Conservation (phyloP, 2,329 filamentous ascomycete genomes). For the Stachybotrys chlorohalonatus region DNA sequence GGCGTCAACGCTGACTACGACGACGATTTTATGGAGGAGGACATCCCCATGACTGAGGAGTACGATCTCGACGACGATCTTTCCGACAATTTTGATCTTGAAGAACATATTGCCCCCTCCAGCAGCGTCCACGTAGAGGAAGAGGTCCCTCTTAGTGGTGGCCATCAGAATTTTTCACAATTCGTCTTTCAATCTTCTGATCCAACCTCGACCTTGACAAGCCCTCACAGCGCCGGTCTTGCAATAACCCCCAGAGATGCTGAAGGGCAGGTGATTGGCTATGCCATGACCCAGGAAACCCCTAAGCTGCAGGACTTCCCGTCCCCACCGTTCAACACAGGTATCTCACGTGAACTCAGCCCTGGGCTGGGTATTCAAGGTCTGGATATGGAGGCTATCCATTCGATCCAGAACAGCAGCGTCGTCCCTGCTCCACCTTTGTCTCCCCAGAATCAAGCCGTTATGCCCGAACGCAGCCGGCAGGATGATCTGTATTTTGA, state of each 20-base stretch:
- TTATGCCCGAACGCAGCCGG: not conserved
- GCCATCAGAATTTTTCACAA: constrained; percentile 50
- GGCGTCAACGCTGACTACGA: constrained; percentile 41
- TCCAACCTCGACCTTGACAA: constrained; percentile 39
- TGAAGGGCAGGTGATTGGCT: constrained; percentile 46
- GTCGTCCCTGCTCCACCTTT: constrained; percentile 6
- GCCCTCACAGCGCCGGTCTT: constrained; percentile 37
- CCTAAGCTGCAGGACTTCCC: constrained; percentile 11
- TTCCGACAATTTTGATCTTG: constrained; percentile 6
- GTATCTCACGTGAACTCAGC: constrained; percentile 6
- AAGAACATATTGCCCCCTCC: not conserved
- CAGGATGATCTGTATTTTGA: constrained; percentile 65
- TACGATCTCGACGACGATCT: constrained; percentile 14
- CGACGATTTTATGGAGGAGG: constrained; percentile 23
- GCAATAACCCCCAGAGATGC: constrained; percentile 45
- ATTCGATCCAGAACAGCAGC: not conserved
- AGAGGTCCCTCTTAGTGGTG: not conserved
- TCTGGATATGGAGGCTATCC: constrained; percentile 8
- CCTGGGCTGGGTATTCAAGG: constrained; percentile 36
- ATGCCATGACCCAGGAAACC: constrained; percentile 42
- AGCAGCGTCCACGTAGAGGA: constrained; percentile 5
- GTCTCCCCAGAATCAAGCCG: constrained; percentile 2
- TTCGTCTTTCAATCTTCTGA: constrained; percentile 50
- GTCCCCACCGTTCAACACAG: constrained; percentile 2
- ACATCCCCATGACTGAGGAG: constrained; percentile 7